These are phyloP conservation scores for Lentinula detonsa DNA, from an alignment of 768 basidiomycete genomes.

Conservation along the genomic window DNA sequence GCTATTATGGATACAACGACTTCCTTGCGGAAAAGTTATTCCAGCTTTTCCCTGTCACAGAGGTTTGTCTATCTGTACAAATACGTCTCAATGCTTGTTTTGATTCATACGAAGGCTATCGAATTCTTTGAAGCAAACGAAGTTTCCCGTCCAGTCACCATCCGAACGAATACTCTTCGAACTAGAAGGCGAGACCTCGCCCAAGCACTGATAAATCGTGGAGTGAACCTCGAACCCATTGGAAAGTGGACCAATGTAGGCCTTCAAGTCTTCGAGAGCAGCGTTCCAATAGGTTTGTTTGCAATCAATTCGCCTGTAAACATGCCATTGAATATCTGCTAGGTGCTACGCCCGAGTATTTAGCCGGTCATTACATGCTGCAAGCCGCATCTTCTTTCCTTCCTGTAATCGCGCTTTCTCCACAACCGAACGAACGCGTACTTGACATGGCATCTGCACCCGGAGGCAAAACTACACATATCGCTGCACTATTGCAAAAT, in stretches of 20 bases:
- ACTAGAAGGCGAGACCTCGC: conserved; percentile 92
- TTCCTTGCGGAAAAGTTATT: conserved; percentile 94
- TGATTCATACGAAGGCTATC: conserved; percentile 57
- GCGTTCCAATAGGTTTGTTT: conserved; percentile 78
- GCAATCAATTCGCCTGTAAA: neutral
- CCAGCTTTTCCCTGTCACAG: conserved; percentile 85
- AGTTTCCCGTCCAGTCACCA: conserved; percentile 91
- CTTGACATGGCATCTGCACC: conserved; percentile 99
- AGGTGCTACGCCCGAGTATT: conserved; percentile 97
- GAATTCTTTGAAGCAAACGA: conserved; percentile 99
- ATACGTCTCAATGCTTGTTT: neutral
- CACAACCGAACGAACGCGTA: conserved; percentile 89
- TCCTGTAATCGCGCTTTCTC: conserved; percentile 94
- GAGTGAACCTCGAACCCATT: conserved; percentile 96
- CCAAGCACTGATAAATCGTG: conserved; percentile 89
- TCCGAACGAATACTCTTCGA: conserved; percentile 94
- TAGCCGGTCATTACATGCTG: conserved; percentile 99
- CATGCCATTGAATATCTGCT: conserved; percentile 2
- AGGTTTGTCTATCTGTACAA: conserved; percentile 46
- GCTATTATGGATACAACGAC: conserved; percentile 96
- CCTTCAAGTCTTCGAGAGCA: conserved; percentile 95
- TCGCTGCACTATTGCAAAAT: conserved; percentile 94
- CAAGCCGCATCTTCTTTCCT: conserved; percentile 98
- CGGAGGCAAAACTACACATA: conserved; percentile 97
- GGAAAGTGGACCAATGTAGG: conserved; percentile 99